Evolutionary conservation across 1,139 yeast genomes (phyloP), one percentile per base, ranked within the genome.

Genomic region (Sugiyamaella sp.): DNA sequence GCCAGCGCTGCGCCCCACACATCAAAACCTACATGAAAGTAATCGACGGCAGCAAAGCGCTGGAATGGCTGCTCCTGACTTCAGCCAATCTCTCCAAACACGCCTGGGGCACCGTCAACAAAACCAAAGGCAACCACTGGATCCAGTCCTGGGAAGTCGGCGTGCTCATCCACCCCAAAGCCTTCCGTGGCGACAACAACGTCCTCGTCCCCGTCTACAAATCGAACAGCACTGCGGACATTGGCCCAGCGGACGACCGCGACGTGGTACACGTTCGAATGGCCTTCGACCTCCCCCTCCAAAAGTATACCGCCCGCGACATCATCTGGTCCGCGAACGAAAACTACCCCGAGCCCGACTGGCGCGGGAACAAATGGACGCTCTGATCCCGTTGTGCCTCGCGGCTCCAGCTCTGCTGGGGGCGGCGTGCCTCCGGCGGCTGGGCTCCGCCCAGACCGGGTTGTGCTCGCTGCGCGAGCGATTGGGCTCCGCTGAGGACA

Each of bases 41-140:
- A 3, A 51, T 46, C 22, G 45, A 41, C 5, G 51, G 53, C 24
- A 58, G 56, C 2, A 46, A 46, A 25, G 53, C 50, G 37, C 55
- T 69, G 9, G 56, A 56, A 19, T 71, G 73, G 72, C 44, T 65
- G 16, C 60, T 71, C 25, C 56, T 70, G 35, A 70, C 73, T 9
- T 67, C 71, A 1, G 73, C 73, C 25, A 71, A 71, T 54, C 53
- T 71, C 33, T 67, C 72, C 35, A 68, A 66, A 44, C 69, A 64
- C 40, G 74, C 74, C 0, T 71, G 74, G 74, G 74, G 74, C 1
- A 60, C 56, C 1, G 41, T 59, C 16, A 61, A 60, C 43, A 41
- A 56, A 46, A 46, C 56, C 17, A 54, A 54, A 37, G 46, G 47
- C 24, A 60, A 58, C 37, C 55, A 61, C 35, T 64, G 62, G 61